Evolutionary conservation across 2,329 filamentous ascomycete species (phyloP).

Genomic region (Calonectria fujianensis): DNA sequence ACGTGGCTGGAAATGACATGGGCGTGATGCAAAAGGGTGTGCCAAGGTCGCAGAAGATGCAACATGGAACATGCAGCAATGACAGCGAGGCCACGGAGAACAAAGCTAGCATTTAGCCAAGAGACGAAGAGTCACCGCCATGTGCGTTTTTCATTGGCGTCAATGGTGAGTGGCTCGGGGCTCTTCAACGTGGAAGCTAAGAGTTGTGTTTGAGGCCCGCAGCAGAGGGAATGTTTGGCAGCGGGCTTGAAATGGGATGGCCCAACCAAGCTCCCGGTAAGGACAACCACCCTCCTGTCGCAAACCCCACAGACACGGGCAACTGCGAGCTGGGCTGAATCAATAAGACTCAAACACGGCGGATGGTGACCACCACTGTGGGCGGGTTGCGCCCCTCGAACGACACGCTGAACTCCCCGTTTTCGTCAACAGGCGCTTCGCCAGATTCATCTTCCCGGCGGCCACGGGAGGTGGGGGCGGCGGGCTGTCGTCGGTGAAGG

Average conservation of each 20-base stretch:
- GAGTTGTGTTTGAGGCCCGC: conserved; percentile 20
- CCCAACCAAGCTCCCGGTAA: conserved; percentile 18
- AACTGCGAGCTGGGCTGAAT: conserved; percentile 11
- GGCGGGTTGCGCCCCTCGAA: conserved; percentile 6
- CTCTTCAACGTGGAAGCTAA: conserved; percentile 24
- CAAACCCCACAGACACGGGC: neutral
- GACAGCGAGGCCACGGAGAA: neutral
- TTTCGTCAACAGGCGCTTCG: conserved; percentile 25
- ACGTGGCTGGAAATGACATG: neutral
- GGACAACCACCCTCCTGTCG: conserved; percentile 2
- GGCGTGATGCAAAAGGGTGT: conserved; percentile 15
- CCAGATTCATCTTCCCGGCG: conserved; percentile 11
- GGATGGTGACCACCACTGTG: neutral
- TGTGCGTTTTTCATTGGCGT: conserved; percentile 1
- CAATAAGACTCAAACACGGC: conserved; percentile 15
- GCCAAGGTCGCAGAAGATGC: conserved; percentile 31
- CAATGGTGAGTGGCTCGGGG: neutral
- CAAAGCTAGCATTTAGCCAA: conserved; percentile 13
- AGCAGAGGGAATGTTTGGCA: conserved; percentile 4
- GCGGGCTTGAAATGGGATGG: conserved; percentile 5
- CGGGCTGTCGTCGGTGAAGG: conserved; percentile 35
- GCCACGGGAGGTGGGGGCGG: conserved; percentile 5
- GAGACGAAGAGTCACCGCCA: conserved; percentile 19
- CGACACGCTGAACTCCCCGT: conserved; percentile 15
- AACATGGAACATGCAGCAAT: conserved; percentile 29